Conservation (phyloP, 2,329 filamentous ascomycete genomes). For the Colletotrichum ledebouriae region DNA sequence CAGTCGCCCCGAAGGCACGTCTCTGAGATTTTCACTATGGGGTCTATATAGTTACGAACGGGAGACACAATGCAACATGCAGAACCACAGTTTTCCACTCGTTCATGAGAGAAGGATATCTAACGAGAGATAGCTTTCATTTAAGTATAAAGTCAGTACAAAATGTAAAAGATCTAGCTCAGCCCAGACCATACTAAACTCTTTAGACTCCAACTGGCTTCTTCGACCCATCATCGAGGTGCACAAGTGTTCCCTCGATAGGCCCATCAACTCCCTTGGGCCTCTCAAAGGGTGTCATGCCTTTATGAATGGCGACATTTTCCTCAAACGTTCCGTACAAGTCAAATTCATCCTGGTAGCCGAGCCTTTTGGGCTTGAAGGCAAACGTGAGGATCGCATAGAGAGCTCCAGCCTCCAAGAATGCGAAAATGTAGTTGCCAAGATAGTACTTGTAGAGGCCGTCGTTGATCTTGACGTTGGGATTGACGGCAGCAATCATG, state of each 20-base stretch:
- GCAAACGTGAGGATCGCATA: conserved; percentile 36
- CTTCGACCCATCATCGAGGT: background rate
- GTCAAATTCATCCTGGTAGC: conserved; percentile 37
- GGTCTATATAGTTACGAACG: too few relatives aligned
- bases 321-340: conserved; percentile 42
- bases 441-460: conserved; percentile 45
- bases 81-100: background rate
- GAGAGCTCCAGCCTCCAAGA: conserved; percentile 35
- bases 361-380: conserved; percentile 37
- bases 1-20: background rate
- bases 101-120: background rate
- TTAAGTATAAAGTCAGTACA: too few relatives aligned
- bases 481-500: conserved; percentile 45
- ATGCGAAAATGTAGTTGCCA: conserved; percentile 43
- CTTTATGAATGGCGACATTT: conserved; percentile 34
- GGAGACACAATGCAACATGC: background rate
- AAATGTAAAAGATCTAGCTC: background rate
- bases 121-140: background rate
- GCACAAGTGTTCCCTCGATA: conserved; percentile 5
- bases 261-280: conserved; percentile 26
- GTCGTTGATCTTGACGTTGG: conserved; percentile 35
- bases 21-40: background rate
- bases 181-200: background rate
- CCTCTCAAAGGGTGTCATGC: conserved; percentile 39
- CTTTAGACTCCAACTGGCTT: conserved; percentile 7